These are phyloP conservation scores for Colletotrichum plurivorum DNA, from an alignment of 2,329 filamentous ascomycete species.

Conservation along the genomic window DNA sequence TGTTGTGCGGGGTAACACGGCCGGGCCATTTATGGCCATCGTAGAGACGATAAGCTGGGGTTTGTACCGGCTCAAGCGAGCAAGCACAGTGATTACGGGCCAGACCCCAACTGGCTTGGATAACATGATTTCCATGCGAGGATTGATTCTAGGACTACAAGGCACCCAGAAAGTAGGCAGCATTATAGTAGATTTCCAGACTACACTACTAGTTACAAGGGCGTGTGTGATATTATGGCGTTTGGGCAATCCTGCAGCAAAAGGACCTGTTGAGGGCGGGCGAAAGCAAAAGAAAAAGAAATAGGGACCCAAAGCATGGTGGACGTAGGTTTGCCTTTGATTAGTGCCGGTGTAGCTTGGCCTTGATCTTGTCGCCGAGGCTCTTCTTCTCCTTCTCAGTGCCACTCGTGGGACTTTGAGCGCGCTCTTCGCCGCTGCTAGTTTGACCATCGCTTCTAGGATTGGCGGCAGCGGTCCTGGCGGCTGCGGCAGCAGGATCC, in stretches of 20 bases:
- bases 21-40: too few species aligned
- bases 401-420: slow-evolving; percentile 37
- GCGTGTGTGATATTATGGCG: too few species aligned
- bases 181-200: background rate
- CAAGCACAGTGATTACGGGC: background rate
- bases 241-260: too few species aligned
- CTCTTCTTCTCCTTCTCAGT: slow-evolving; percentile 61
- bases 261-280: too few species aligned
- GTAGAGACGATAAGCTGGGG: too few species aligned
- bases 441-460: slow-evolving; percentile 42
- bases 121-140: background rate
- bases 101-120: background rate
- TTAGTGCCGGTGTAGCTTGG: slow-evolving; percentile 72
- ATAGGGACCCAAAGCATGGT: too few species aligned
- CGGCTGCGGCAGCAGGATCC: slow-evolving; percentile 46
- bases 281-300: too few species aligned
- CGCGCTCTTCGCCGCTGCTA: slow-evolving; percentile 40
- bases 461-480: slow-evolving; percentile 33
- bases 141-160: background rate
- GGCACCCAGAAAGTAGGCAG: too few species aligned
- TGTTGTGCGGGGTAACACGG: too few species aligned
- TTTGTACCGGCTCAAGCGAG: too few species aligned
- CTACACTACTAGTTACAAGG: too few species aligned
- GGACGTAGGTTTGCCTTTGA: background rate
- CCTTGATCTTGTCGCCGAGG: slow-evolving; percentile 76